A percentile compares a stretch with the other conserved stretches of the same genome.
Conservation (phyloP, 768 basidiomycete species). For the Auriscalpium microsporum region DNA sequence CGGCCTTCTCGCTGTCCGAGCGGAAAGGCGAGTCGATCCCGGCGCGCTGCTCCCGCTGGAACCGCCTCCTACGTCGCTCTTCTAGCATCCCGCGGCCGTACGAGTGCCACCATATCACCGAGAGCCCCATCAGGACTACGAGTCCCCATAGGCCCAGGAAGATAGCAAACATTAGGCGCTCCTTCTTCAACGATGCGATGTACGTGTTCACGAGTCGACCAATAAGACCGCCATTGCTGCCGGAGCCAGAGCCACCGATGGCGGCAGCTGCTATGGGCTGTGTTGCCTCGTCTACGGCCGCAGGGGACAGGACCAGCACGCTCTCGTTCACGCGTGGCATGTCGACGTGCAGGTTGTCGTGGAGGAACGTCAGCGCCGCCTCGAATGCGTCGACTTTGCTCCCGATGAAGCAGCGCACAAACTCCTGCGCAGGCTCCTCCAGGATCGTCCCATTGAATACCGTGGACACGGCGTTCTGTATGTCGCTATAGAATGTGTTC, state of each 20-base stretch:
- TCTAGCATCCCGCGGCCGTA: conserved; percentile 35
- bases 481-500: conserved; percentile 75
- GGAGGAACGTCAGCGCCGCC: conserved; percentile 82
- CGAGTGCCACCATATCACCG: conserved; percentile 65
- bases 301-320: conserved; percentile 69
- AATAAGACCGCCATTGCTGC: conserved; percentile 50
- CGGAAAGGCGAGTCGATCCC: conserved; percentile 11
- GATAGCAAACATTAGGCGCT: conserved; percentile 74
- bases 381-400: conserved; percentile 83
- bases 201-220: conserved; percentile 69
- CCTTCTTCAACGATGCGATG: conserved; percentile 61
- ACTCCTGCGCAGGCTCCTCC: conserved; percentile 73
- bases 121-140: conserved; percentile 74
- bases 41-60: conserved; percentile 15
- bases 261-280: conserved; percentile 80
- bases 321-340: conserved; percentile 72
- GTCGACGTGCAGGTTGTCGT: conserved; percentile 75
- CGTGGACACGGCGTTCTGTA: conserved; percentile 68
- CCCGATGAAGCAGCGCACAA: conserved; percentile 86
- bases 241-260: conserved; percentile 46
- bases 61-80: conserved; percentile 37
- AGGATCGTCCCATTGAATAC: conserved; percentile 84
- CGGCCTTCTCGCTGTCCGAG: conserved; percentile 13
- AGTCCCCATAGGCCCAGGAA: conserved; percentile 80
- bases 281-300: conserved; percentile 63